Evolutionary conservation across 352 stramenopile genomes (phyloP).

Genomic region (Peronosclerospora sorghi): DNA sequence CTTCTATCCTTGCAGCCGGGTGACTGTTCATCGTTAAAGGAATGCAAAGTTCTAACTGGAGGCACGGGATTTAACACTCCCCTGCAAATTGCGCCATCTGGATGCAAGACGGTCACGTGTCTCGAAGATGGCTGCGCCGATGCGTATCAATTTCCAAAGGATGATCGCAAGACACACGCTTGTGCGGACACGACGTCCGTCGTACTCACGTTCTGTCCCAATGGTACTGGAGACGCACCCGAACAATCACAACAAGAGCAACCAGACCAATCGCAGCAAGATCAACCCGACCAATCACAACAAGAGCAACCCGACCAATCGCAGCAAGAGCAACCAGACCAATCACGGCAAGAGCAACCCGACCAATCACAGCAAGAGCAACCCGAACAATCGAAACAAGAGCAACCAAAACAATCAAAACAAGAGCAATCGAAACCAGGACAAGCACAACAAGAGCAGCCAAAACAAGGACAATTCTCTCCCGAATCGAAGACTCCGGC

Average conservation of each 20-base stretch:
- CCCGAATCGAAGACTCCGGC: too few relatives aligned
- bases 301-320: too few relatives aligned
- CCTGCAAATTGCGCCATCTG: constrained; percentile 42
- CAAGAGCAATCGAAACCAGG: too few relatives aligned
- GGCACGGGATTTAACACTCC: constrained; percentile 54
- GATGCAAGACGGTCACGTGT: constrained; percentile 40
- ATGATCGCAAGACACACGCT: constrained; percentile 42
- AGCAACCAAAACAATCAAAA: too few relatives aligned
- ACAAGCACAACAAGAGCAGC: too few relatives aligned
- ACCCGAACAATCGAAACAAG: not conserved
- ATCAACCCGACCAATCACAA: too few relatives aligned
- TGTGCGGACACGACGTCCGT: constrained; percentile 28
- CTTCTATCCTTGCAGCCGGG: constrained; percentile 21
- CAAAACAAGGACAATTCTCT: too few relatives aligned
- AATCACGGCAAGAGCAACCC: too few relatives aligned
- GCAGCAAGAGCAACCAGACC: too few relatives aligned
- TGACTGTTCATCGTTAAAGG: constrained; percentile 29
- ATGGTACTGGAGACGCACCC: constrained; percentile 3
- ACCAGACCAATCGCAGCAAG: not conserved
- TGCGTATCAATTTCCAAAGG: constrained; percentile 49
- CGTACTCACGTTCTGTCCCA: constrained; percentile 39
- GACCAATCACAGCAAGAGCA: not conserved
- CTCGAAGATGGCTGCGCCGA: constrained; percentile 40
- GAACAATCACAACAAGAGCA: constrained; percentile 2
- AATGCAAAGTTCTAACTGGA: constrained; percentile 41